These are phyloP conservation scores for Ceratopteris richardii DNA, from an alignment of 75 land plant genomes.

Conservation along the genomic window DNA sequence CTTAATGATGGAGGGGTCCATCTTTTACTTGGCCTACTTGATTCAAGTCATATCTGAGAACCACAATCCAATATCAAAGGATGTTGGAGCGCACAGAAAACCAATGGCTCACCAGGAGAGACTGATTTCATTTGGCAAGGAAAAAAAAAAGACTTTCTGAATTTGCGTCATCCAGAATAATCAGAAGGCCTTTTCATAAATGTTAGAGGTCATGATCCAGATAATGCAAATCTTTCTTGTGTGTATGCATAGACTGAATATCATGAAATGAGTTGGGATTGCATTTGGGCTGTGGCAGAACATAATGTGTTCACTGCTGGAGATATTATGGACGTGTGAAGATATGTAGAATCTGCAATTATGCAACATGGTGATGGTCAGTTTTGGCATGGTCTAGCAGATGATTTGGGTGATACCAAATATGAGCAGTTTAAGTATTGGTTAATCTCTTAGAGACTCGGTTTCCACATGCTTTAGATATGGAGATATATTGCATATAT, in stretches of 20 bases:
- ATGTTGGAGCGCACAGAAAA: too few relatives aligned
- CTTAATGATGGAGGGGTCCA: too few relatives aligned
- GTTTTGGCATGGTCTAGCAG: constrained; percentile 76
- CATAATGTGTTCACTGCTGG: constrained; percentile 59
- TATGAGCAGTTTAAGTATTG: constrained; percentile 76
- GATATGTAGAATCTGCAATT: constrained; percentile 72
- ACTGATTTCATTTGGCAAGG: constrained; percentile 86
- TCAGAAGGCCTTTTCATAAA: too few relatives aligned
- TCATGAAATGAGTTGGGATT: constrained; percentile 72
- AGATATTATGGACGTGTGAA: constrained; percentile 49
- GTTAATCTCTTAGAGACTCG: too few relatives aligned
- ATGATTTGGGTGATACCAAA: constrained; percentile 64
- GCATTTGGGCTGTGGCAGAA: constrained; percentile 55
- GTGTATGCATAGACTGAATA: constrained; percentile 85
- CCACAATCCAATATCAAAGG: background rate
- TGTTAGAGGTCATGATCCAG: background rate
- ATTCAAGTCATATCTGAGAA: constrained; percentile 3
- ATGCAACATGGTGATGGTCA: constrained; percentile 71
- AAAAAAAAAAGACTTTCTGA: constrained; percentile 57
- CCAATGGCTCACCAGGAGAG: too few relatives aligned
- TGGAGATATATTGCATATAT: too few relatives aligned
- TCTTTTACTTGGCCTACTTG: too few relatives aligned
- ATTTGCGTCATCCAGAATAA: too few relatives aligned
- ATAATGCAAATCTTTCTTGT: constrained; percentile 35
- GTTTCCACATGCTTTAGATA: too few relatives aligned